Evolutionary conservation across 2,329 filamentous ascomycete species (phyloP).

Genomic region (Pseudofabraea citricarpa): DNA sequence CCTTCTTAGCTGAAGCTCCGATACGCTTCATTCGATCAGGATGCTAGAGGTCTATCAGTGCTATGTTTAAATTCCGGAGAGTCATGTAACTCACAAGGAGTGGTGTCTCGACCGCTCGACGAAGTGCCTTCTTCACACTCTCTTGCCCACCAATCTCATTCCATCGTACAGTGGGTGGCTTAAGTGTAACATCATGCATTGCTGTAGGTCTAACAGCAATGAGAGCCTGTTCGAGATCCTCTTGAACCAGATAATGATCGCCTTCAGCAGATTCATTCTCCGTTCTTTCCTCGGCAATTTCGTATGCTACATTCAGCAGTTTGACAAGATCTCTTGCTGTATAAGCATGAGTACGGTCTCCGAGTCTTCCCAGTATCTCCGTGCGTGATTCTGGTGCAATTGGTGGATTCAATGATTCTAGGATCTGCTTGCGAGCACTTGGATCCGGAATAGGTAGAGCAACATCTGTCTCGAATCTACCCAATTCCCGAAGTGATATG

Average conservation of each 20-base stretch:
- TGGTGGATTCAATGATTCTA: constrained; percentile 46
- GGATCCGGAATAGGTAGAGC: constrained; percentile 74
- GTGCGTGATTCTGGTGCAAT: constrained; percentile 45
- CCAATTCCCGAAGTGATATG: constrained; percentile 56
- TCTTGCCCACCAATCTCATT: constrained; percentile 83
- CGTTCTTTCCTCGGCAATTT: constrained; percentile 26
- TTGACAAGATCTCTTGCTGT: constrained; percentile 72
- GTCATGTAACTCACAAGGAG: constrained; percentile 17
- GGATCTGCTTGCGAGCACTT: constrained; percentile 65
- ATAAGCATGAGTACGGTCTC: constrained; percentile 79
- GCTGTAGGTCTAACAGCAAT: constrained; percentile 71
- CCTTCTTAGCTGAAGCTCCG: constrained; percentile 63
- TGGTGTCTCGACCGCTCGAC: constrained; percentile 33
- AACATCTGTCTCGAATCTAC: constrained; percentile 63
- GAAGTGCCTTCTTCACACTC: constrained; percentile 61
- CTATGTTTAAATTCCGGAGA: background rate
- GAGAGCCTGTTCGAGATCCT: constrained; percentile 63
- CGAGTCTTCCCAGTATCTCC: constrained; percentile 53
- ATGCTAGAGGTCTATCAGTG: constrained; percentile 30
- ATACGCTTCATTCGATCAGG: constrained; percentile 44
- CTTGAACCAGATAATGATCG: constrained; percentile 21
- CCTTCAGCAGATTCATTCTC: constrained; percentile 3
- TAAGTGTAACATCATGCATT: constrained; percentile 84
- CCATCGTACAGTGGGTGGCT: constrained; percentile 83
- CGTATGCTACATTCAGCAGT: constrained; percentile 51